phyloP scores from a whole-genome alignment of 768 basidiomycete species.

The Clavaria fumosa region DNA sequence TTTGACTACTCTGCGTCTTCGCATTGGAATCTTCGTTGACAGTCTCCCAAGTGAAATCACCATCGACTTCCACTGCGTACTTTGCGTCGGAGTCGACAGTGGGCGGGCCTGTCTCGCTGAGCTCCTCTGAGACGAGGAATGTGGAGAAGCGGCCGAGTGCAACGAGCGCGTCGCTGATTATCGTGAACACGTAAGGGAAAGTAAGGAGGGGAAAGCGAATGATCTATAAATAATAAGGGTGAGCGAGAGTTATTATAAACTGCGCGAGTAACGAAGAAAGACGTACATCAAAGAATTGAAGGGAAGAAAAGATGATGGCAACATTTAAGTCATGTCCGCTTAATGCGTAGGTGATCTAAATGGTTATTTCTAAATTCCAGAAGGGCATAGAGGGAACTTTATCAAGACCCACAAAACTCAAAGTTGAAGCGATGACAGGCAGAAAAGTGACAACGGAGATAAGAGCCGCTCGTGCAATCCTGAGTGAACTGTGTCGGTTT shows the following conservation, averaged over 20 bases:
- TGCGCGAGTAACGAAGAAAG: background rate
- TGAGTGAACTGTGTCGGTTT: background rate
- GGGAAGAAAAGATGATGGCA: slow-evolving; percentile 28
- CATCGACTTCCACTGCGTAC: slow-evolving; percentile 19
- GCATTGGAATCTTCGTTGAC: slow-evolving; percentile 17
- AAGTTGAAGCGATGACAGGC: slow-evolving; percentile 25
- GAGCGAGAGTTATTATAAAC: background rate
- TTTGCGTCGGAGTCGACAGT: slow-evolving; percentile 15
- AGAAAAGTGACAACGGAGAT: slow-evolving; percentile 20
- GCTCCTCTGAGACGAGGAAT: slow-evolving; percentile 25
- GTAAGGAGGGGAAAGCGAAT: slow-evolving; percentile 24
- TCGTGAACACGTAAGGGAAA: slow-evolving; percentile 25
- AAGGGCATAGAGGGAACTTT: background rate
- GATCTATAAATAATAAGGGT: slow-evolving; percentile 26
- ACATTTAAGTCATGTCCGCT: slow-evolving; percentile 27
- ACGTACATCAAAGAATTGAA: slow-evolving; percentile 23
- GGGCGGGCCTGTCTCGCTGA: slow-evolving; percentile 16
- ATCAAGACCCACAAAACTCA: slow-evolving; percentile 24
- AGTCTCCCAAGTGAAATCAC: slow-evolving; percentile 19
- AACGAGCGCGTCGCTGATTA: slow-evolving; percentile 19
- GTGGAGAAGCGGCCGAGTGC: slow-evolving; percentile 20
- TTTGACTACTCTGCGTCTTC: slow-evolving; percentile 8
- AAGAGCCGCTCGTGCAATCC: slow-evolving; percentile 14
- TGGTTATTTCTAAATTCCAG: background rate
- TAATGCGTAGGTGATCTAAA: slow-evolving; percentile 29